phyloP scores from a whole-genome alignment of 768 basidiomycete species.

The Thelephora aurantiotincta region DNA sequence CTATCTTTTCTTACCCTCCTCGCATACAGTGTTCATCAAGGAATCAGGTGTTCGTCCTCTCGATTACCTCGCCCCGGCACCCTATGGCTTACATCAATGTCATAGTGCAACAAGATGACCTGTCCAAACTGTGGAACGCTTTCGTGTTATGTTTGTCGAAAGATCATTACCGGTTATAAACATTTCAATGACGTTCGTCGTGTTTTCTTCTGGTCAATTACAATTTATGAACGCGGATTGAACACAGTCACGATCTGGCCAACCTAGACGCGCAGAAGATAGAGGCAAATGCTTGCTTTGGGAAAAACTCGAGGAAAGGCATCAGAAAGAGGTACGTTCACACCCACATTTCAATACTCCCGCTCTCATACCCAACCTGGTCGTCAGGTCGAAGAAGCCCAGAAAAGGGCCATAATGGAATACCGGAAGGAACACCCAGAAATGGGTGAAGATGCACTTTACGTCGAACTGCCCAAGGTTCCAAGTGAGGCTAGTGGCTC shows the following conservation, averaged over 20 bases:
- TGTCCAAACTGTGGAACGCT: slow-evolving; percentile 59
- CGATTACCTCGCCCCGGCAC: neutral
- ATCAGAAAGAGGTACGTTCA: slow-evolving; percentile 44
- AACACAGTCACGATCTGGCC: slow-evolving; percentile 11
- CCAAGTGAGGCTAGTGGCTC: slow-evolving; percentile 1
- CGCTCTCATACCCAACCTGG: neutral
- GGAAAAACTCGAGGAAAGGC: slow-evolving; percentile 52
- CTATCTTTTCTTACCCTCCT: slow-evolving; percentile 2
- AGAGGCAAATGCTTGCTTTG: slow-evolving; percentile 47
- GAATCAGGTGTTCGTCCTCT: slow-evolving; percentile 47
- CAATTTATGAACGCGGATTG: slow-evolving; percentile 3
- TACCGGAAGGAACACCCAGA: slow-evolving; percentile 50
- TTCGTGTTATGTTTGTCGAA: slow-evolving; percentile 77
- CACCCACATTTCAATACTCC: neutral
- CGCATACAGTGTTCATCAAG: slow-evolving; percentile 58
- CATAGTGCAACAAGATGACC: slow-evolving; percentile 85
- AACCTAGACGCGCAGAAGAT: slow-evolving; percentile 11
- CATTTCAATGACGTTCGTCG: slow-evolving; percentile 47
- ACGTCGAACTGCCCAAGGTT: slow-evolving; percentile 43
- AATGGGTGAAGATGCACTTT: slow-evolving; percentile 40
- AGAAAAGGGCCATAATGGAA: slow-evolving; percentile 49
- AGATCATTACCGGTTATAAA: slow-evolving; percentile 60
- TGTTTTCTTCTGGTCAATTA: neutral
- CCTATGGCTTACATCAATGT: slow-evolving; percentile 1
- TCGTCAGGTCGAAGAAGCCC: slow-evolving; percentile 51